Evolutionary conservation across 129 eudicot species (phyloP).

Genomic region (Lonicera japonica): DNA sequence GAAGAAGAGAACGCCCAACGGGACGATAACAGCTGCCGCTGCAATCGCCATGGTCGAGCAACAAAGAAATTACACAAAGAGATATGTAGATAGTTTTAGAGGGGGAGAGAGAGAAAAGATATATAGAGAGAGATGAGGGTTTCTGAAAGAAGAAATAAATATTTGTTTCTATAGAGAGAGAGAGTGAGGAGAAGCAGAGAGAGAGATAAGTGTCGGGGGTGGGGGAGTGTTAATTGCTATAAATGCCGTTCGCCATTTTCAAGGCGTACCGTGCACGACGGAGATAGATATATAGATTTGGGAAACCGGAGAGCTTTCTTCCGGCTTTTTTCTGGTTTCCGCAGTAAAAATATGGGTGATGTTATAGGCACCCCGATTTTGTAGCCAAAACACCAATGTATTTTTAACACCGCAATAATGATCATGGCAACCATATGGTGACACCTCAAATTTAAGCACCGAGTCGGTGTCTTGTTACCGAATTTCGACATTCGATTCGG

Average conservation of each 20-base stretch:
- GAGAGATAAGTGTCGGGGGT: not conserved
- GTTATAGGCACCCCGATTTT: too few relatives aligned
- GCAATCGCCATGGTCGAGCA: slow-evolving; percentile 57
- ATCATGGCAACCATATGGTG: too few relatives aligned
- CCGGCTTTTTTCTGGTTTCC: not conserved
- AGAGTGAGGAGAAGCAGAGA: slow-evolving; percentile 1
- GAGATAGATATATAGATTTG: too few relatives aligned
- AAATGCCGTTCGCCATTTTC: slow-evolving; percentile 3
- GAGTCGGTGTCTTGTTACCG: too few relatives aligned
- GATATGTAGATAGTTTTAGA: too few relatives aligned
- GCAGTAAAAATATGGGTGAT: not conserved
- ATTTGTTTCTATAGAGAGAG: not conserved
- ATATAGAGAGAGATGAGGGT: not conserved
- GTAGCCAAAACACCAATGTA: too few relatives aligned
- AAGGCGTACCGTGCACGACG: not conserved
- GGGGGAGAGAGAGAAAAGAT: too few relatives aligned
- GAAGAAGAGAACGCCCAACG: slow-evolving; percentile 79
- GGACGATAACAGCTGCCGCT: slow-evolving; percentile 72
- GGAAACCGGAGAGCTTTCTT: not conserved
- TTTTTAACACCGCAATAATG: too few relatives aligned
- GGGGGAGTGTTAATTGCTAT: not conserved
- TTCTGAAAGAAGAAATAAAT: not conserved
- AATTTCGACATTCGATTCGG: too few relatives aligned
- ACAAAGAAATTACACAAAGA: not conserved
- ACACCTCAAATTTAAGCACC: too few relatives aligned